These are phyloP conservation scores for Fusarium oligoseptatum DNA, from an alignment of 2,329 filamentous ascomycete genomes.

Conservation along the genomic window DNA sequence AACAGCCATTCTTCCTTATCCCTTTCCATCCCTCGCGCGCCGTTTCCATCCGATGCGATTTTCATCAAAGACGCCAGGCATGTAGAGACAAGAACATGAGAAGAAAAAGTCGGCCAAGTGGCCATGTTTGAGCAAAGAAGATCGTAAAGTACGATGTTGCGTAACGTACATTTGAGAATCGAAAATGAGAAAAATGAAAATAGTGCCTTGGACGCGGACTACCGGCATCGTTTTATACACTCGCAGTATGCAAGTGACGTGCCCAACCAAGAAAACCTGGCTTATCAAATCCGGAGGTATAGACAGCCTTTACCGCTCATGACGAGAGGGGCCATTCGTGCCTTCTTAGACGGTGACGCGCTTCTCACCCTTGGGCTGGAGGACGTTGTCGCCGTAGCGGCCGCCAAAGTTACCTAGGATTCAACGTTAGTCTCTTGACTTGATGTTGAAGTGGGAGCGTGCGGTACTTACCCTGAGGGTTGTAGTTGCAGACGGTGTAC, in stretches of 20 bases:
- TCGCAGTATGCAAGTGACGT: slow-evolving; percentile 27
- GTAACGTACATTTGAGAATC: slow-evolving; percentile 55
- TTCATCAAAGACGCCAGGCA: slow-evolving; percentile 45
- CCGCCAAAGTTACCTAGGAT: slow-evolving; percentile 65
- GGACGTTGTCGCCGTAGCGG: slow-evolving; percentile 64
- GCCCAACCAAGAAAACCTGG: slow-evolving; percentile 28
- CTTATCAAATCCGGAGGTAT: slow-evolving; percentile 17
- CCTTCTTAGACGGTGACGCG: slow-evolving; percentile 45
- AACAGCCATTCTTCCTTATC: slow-evolving; percentile 24
- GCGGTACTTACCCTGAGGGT: slow-evolving; percentile 72
- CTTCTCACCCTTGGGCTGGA: slow-evolving; percentile 51
- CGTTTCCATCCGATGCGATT: slow-evolving; percentile 40
- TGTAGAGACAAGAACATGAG: slow-evolving; percentile 38
- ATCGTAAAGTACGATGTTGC: slow-evolving; percentile 51
- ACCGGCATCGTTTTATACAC: slow-evolving; percentile 27
- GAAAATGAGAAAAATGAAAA: slow-evolving; percentile 45
- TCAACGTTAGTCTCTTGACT: not conserved
- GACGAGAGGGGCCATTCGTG: slow-evolving; percentile 2
- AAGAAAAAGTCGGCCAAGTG: slow-evolving; percentile 40
- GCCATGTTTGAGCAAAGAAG: slow-evolving; percentile 46
- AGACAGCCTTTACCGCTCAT: slow-evolving; percentile 30
- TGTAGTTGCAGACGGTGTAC: slow-evolving; percentile 93
- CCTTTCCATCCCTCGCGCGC: slow-evolving; percentile 38
- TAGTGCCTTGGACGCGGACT: slow-evolving; percentile 33
- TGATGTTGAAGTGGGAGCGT: not conserved